Evolutionary conservation across 2,329 filamentous ascomycete species (phyloP).

Genomic region (Scedosporium apiospermum): DNA sequence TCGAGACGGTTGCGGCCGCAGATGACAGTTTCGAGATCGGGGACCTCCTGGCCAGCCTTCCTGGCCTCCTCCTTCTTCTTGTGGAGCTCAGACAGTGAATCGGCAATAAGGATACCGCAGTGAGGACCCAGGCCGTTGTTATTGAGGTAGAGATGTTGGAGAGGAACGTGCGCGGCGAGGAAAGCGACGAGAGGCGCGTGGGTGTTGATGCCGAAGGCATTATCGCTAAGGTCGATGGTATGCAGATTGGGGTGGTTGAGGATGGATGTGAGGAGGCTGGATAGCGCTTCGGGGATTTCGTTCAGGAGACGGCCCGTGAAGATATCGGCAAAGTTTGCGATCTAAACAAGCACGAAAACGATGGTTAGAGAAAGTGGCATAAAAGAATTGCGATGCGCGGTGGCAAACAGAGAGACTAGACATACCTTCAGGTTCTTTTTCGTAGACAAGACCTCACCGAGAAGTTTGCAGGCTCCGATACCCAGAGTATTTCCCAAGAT

Average conservation of each 20-base stretch:
- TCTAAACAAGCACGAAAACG: conserved; percentile 25
- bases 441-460: conserved; percentile 73
- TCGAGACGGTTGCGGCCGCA: conserved; percentile 94
- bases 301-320: conserved; percentile 89
- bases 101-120: conserved; percentile 79
- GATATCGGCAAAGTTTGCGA: conserved; percentile 91
- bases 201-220: conserved; percentile 93
- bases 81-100: conserved; percentile 76
- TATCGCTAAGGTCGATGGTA: conserved; percentile 94
- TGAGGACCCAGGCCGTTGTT: conserved; percentile 95
- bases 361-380: conserved; percentile 7
- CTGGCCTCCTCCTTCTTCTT: conserved; percentile 73
- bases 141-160: conserved; percentile 92
- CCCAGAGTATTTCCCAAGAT: conserved; percentile 89
- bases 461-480: conserved; percentile 73
- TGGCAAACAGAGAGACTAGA: not conserved
- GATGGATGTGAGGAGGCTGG: conserved; percentile 74
- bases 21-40: conserved; percentile 88
- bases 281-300: conserved; percentile 87
- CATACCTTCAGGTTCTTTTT: conserved; percentile 73
- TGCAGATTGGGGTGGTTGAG: conserved; percentile 78
- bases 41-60: conserved; percentile 61
- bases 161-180: conserved; percentile 75
- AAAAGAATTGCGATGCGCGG: not conserved
- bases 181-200: conserved; percentile 89